Conservation (phyloP, 1,139 yeast species). For the Saccharomyces pastorianus region DNA sequence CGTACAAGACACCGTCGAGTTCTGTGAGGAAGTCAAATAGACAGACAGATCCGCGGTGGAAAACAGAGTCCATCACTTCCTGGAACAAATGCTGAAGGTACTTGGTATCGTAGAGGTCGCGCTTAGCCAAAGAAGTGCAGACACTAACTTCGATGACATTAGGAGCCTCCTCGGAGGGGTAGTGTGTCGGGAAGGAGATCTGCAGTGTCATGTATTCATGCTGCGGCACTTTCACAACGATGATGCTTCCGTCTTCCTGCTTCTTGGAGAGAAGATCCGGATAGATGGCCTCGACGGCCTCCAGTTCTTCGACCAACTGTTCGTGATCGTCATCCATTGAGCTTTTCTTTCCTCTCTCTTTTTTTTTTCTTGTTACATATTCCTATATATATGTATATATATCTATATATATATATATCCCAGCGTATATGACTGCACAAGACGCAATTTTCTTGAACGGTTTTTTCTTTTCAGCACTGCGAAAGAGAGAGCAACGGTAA, state of each 20-base stretch:
- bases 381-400: background rate
- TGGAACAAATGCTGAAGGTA: conserved; percentile 40
- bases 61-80: conserved; percentile 45
- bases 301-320: conserved; percentile 67
- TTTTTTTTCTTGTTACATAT: background rate
- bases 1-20: conserved; percentile 44
- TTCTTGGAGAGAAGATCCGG: conserved; percentile 48
- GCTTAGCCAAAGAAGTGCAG: conserved; percentile 25
- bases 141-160: conserved; percentile 45
- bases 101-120: conserved; percentile 35
- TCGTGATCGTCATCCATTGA: conserved; percentile 29
- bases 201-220: conserved; percentile 51
- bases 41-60: conserved; percentile 57
- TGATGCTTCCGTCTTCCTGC: conserved; percentile 34
- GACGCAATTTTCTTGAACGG: background rate
- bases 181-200: conserved; percentile 57
- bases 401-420: background rate
- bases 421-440: background rate
- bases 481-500: conserved; percentile 1
- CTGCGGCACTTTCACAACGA: conserved; percentile 55
- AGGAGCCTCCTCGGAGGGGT: conserved; percentile 57
- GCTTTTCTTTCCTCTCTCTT: background rate
- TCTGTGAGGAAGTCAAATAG: conserved; percentile 71
- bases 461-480: conserved; percentile 3
- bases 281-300: conserved; percentile 83